These are phyloP conservation scores for Linum tenue DNA, from an alignment of 345 rosid genomes.

Conservation along the genomic window DNA sequence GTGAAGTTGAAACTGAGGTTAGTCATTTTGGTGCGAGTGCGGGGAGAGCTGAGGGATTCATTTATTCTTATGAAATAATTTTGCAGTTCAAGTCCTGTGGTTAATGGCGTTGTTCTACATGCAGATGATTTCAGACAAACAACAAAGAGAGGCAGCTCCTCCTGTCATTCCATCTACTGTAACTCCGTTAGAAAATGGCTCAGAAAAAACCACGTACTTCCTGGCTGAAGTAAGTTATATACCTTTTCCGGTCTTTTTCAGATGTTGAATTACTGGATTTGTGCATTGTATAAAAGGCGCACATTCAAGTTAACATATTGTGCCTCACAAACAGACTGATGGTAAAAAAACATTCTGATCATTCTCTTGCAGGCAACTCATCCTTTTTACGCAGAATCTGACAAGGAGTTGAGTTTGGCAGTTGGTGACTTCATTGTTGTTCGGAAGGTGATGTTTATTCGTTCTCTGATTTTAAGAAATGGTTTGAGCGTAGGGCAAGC, in stretches of 20 bases:
- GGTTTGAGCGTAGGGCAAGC: no score
- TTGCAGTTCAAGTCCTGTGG: not conserved
- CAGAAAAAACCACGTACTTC: constrained; percentile 63
- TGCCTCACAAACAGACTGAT: no score
- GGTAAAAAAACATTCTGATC: not conserved
- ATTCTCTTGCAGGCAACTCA: constrained; percentile 50
- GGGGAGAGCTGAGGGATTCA: not conserved
- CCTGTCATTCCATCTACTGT: constrained; percentile 32
- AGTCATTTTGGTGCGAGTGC: constrained; percentile 12
- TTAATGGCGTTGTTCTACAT: not conserved
- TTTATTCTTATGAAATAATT: constrained; percentile 3
- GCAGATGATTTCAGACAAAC: constrained; percentile 94
- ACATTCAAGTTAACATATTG: not conserved
- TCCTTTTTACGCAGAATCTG: constrained; percentile 67
- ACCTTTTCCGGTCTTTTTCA: not conserved
- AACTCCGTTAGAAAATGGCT: constrained; percentile 44
- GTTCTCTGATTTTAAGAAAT: not conserved
- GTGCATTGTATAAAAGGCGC: not conserved
- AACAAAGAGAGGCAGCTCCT: constrained; percentile 90
- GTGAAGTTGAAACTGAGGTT: constrained; percentile 98
- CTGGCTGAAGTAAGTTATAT: constrained; percentile 73
- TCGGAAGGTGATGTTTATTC: constrained; percentile 46
- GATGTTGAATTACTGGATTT: not conserved
- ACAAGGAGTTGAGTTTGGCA: constrained; percentile 73
- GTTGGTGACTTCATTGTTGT: constrained; percentile 85